Evolutionary conservation across 2,329 filamentous ascomycete genomes (phyloP).

Genomic region (Phoma herbarum): DNA sequence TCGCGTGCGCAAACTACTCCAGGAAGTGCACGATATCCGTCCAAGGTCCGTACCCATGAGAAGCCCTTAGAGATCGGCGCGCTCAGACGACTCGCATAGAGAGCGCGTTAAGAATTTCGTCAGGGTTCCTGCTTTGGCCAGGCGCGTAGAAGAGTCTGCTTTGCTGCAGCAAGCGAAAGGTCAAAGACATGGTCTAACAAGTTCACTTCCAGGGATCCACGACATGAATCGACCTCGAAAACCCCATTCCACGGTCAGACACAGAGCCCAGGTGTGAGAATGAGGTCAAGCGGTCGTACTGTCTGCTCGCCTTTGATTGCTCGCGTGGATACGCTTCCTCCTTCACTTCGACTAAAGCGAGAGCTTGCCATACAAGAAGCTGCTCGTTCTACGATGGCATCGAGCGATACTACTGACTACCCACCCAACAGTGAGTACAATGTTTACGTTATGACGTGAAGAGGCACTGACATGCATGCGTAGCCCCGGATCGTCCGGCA

Average conservation of each 20-base stretch:
- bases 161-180: background rate
- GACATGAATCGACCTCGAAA: background rate
- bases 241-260: conserved; percentile 10
- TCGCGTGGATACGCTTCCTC: conserved; percentile 15
- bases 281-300: background rate
- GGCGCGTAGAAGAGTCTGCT: background rate
- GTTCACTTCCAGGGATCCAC: conserved; percentile 7
- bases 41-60: conserved; percentile 17
- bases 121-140: background rate
- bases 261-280: background rate
- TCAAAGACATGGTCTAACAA: conserved; percentile 11
- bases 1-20: conserved; percentile 27
- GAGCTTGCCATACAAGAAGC: conserved; percentile 10
- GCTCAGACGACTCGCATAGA: background rate
- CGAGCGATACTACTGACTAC: background rate
- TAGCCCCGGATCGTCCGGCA: conserved; percentile 41
- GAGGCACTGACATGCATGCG: too few species aligned
- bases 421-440: conserved; percentile 17
- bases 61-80: background rate
- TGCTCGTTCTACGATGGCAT: background rate
- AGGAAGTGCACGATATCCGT: conserved; percentile 18
- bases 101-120: background rate
- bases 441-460: too few species aligned
- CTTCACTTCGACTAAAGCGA: conserved; percentile 3
- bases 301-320: conserved; percentile 4